Evolutionary conservation across 257 asterid species (phyloP).

Genomic region (Jacaranda mimosifolia): DNA sequence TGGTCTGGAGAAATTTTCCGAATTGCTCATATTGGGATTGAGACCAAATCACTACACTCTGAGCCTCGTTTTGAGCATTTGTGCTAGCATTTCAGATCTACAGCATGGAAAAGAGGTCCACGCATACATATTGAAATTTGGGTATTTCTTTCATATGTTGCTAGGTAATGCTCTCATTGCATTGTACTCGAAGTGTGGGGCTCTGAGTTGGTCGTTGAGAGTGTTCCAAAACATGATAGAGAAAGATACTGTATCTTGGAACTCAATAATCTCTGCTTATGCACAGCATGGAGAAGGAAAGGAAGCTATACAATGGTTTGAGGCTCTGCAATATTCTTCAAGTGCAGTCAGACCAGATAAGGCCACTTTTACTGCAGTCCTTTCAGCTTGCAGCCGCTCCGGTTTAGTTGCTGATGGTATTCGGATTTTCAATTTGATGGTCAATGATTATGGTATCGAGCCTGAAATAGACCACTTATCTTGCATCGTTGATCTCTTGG

Average conservation of each 20-base stretch:
- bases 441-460: constrained; percentile 49
- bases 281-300: constrained; percentile 81
- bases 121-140: constrained; percentile 51
- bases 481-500: constrained; percentile 76
- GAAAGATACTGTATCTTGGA: constrained; percentile 79
- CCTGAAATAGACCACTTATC: constrained; percentile 75
- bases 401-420: constrained; percentile 74
- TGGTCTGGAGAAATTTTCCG: constrained; percentile 60
- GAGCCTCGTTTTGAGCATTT: constrained; percentile 73
- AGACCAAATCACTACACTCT: constrained; percentile 77
- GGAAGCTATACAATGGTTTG: constrained; percentile 68
- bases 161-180: constrained; percentile 76
- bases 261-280: constrained; percentile 77
- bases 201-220: constrained; percentile 57
- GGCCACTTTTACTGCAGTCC: constrained; percentile 83
- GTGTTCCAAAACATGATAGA: constrained; percentile 59
- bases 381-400: constrained; percentile 90
- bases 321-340: constrained; percentile 58
- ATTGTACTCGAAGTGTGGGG: constrained; percentile 78
- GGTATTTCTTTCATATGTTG: constrained; percentile 58
- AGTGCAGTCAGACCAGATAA: constrained; percentile 59
- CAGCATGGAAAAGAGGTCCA: constrained; percentile 76
- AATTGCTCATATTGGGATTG: constrained; percentile 43
- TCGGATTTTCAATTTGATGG: constrained; percentile 66
- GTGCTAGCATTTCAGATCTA: constrained; percentile 66